Evolutionary conservation across 768 basidiomycete species (phyloP).

Genomic region (Thelephora aurantiotincta): DNA sequence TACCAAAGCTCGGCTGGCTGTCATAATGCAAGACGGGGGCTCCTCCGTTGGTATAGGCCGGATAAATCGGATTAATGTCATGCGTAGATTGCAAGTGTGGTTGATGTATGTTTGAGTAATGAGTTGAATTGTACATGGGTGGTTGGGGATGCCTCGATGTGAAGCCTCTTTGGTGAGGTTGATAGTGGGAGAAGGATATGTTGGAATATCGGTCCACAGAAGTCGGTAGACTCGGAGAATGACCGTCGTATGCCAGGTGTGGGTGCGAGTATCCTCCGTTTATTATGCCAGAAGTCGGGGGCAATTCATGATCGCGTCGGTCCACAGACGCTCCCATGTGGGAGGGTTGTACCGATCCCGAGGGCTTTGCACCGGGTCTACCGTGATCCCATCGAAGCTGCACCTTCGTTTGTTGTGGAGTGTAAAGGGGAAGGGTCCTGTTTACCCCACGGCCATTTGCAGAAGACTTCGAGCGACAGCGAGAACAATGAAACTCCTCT

Average conservation of each 20-base stretch:
- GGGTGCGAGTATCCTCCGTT: not conserved
- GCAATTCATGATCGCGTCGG: not conserved
- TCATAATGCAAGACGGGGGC: not conserved
- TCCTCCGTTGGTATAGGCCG: not conserved
- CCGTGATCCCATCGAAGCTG: not conserved
- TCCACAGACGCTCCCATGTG: not conserved
- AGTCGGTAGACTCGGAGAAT: not conserved
- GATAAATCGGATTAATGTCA: not conserved
- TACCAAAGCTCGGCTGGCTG: no score
- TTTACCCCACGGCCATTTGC: conserved; percentile 1
- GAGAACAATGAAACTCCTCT: conserved; percentile 70
- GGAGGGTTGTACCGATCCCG: not conserved
- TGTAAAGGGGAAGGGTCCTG: no score
- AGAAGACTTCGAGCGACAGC: conserved; percentile 26
- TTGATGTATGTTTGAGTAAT: no score
- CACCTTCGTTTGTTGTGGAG: not conserved
- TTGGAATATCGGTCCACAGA: conserved; percentile 4
- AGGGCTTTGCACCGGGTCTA: not conserved
- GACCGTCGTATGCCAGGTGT: not conserved
- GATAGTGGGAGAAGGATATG: conserved; percentile 15
- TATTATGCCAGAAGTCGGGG: not conserved
- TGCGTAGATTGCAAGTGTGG: no score
- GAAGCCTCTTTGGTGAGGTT: conserved; percentile 14
- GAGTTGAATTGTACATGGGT: no score
- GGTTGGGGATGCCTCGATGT: not conserved